Evolutionary conservation across 257 asterid species (phyloP).

Genomic region (Gardenia jasminoides): DNA sequence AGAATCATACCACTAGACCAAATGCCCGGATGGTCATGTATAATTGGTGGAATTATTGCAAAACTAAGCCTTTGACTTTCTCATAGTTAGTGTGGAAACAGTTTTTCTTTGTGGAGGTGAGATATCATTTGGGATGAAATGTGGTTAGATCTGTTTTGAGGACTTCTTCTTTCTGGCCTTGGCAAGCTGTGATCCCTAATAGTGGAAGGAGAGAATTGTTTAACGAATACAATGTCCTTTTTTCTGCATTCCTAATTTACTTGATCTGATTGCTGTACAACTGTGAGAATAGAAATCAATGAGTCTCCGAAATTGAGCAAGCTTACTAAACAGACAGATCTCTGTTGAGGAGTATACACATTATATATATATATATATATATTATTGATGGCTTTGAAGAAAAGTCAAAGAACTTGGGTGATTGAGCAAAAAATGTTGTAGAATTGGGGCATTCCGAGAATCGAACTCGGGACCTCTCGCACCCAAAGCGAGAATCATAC

Average conservation of each 20-base stretch:
- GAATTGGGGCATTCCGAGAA: constrained; percentile 70
- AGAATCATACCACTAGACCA: too few relatives aligned
- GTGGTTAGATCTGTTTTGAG: neutral
- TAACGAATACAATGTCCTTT: too few relatives aligned
- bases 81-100: neutral
- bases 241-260: neutral
- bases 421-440: neutral
- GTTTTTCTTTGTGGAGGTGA: neutral
- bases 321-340: neutral
- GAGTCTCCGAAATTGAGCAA: neutral
- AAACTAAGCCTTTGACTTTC: neutral
- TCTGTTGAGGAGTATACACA: neutral
- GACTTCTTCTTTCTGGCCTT: neutral
- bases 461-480: constrained; percentile 77
- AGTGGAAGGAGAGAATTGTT: too few relatives aligned
- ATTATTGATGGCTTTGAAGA: neutral
- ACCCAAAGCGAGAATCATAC: constrained; percentile 80
- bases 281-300: neutral
- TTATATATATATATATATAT: too few relatives aligned
- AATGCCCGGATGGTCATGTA: too few relatives aligned
- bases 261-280: neutral
- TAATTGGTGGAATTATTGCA: too few relatives aligned
- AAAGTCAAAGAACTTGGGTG: neutral
- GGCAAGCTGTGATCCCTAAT: neutral
- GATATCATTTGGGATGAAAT: neutral